These are phyloP conservation scores for Microbotryum scabiosae DNA, from an alignment of 1,284 basidiomycete species.

Conservation along the genomic window DNA sequence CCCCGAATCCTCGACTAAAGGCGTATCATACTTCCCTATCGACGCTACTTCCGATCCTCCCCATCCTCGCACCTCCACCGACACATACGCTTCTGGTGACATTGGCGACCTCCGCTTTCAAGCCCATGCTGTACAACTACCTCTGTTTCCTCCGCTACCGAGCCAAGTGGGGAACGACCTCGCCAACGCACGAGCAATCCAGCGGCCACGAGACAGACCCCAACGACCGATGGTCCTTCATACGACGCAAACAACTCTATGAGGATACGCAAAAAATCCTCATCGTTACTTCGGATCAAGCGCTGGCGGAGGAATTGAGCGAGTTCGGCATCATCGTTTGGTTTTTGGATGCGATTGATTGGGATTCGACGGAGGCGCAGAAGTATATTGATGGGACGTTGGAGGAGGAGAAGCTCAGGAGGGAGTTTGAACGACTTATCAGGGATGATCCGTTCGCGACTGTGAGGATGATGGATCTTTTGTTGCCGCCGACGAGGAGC, in stretches of 20 bases:
- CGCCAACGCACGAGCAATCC: slow-evolving; percentile 2
- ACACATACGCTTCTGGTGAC: slow-evolving; percentile 30
- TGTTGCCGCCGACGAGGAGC: slow-evolving; percentile 13
- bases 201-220: slow-evolving; percentile 4
- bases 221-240: no score
- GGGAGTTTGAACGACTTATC: slow-evolving; percentile 3
- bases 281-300: slow-evolving; percentile 28
- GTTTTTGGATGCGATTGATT: slow-evolving; percentile 14
- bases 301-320: slow-evolving; percentile 20
- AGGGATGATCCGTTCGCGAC: slow-evolving; percentile 22
- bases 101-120: slow-evolving; percentile 30
- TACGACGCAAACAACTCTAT: not conserved
- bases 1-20: no score
- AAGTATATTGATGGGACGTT: not conserved
- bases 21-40: slow-evolving; percentile 23
- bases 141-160: slow-evolving; percentile 30
- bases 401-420: slow-evolving; percentile 5
- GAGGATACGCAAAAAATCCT: slow-evolving; percentile 18
- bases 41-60: slow-evolving; percentile 27
- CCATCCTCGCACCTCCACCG: slow-evolving; percentile 17
- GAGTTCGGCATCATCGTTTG: slow-evolving; percentile 21
- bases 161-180: slow-evolving; percentile 19
- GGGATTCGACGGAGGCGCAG: slow-evolving; percentile 7
- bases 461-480: slow-evolving; percentile 22
- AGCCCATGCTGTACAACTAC: slow-evolving; percentile 31